Base-by-base conservation (phyloP, 2,329 filamentous ascomycete genomes). In the Colletotrichum tofieldiae region DNA sequence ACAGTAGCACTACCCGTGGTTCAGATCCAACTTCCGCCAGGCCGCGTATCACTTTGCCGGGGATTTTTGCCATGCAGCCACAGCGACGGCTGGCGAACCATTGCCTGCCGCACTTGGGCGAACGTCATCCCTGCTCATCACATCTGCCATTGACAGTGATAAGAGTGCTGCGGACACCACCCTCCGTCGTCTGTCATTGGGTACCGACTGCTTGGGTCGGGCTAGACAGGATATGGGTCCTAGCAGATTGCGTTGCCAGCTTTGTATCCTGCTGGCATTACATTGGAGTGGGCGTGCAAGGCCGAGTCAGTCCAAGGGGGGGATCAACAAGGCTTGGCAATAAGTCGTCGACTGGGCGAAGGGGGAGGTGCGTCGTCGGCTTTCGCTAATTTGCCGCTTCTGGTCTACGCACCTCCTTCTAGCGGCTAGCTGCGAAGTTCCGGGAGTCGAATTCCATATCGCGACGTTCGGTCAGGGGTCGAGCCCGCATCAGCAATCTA, bases 1-100 rank as follows among this genome's bases (percentile, higher is more conserved):
- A 43, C 14, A 29, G 49, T 7, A 5, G 35, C 35, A 20, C 9
- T 63, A 49, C 32, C 32, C 35, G 26, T 35, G 26, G 26, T 45
- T 29, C 52, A 52, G 54, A 39, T 51, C 51, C 64, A 23, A 58
- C 63, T 41, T 37, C 63, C 68, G 58, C 56, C 32, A 62, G 68
- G n/a, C 41, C 23, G 64, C 39, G 14, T 63, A 54, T 64, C 51
- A 68, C 59, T 54, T 59, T 59, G 45, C 65, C 69, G 59, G 59
- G 54, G 16, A 55, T 29, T 69, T 67, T 63, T 60, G 69, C 51
- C 65, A 69, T 69, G 69, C 69, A 65, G 26, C 26, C 49, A 52
- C 49, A 4, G 52, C 52, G 41, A 59, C 39, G 47, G 26, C 47
- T 29, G 37, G 45, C 45, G 45, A 55, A 52, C 60, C 43, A 51